Evolutionary conservation across 148 eudicot genomes (phyloP), one percentile per base, ranked within the genome.

Genomic region (Dysphania ambrosioides): DNA sequence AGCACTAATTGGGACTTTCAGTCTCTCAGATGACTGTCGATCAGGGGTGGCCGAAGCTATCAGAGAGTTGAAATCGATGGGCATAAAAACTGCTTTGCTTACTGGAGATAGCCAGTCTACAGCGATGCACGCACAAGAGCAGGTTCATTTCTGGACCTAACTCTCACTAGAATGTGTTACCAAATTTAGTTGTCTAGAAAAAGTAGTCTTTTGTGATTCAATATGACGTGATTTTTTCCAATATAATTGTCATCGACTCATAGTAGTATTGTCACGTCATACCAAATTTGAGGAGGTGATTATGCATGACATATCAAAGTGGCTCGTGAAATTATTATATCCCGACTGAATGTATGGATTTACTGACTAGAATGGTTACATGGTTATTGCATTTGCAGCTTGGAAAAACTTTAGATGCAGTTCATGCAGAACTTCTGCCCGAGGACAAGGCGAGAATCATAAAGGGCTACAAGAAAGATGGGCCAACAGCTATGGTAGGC

Each of bases 401-500:
- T 71, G 90, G 72, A 5, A 81, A 85, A 55, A 85, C 86, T 68
- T 74, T 95, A 67, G 94, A 90, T 12, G 71, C 79, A 58, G 81
- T 95, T 31, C 90, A 87, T 44, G 86, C 96, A 0, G 94, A 84
- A 70, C 94, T 95, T 55, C 83, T 95, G 16, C 99, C 99, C 4
- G 85, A 95, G 75, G 88, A 89, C 77, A 95, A 95, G 77, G 92
- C 92, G 30, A 82, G 78, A 47, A 85, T 88, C 19, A 85, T 95
- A 31, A 77, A 83, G 32, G 85, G 79, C 19, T 89, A 85, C 72
- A 89, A 92, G 74, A 83, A 76, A 26, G 79, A 84, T 0, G 87
- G 87, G 0, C 80, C 79, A 1, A 90, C 97, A 13, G 96, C 96
- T 21, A 95, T 95, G 99, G 86, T 95, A 21, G 99, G 99, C 12